These are phyloP conservation scores for Triticum turgidum DNA, from an alignment of 176 grass and related monocot genomes.

Conservation along the genomic window DNA sequence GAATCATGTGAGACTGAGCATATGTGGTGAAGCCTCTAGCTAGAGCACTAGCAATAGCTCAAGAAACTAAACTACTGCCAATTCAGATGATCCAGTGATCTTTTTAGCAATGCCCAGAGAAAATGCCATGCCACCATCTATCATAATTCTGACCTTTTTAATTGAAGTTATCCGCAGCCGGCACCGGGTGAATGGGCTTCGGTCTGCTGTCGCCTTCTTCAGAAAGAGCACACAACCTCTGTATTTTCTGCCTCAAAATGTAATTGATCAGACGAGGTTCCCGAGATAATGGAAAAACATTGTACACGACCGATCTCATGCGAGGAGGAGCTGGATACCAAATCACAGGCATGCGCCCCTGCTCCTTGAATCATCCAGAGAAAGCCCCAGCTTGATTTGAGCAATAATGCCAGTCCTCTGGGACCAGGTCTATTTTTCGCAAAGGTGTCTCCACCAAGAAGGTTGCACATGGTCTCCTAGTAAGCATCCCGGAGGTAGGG, in stretches of 20 bases:
- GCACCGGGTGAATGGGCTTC: not conserved
- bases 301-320: not conserved
- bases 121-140: not conserved
- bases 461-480: not conserved
- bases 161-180: not conserved
- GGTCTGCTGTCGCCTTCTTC: conserved; percentile 6
- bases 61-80: not conserved
- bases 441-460: not conserved
- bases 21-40: not conserved
- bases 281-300: not conserved
- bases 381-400: not conserved
- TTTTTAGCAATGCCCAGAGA: not conserved
- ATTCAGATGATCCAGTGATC: not conserved
- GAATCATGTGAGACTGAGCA: not conserved
- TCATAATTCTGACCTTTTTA: conserved; percentile 34
- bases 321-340: not conserved
- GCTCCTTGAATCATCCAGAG: not conserved
- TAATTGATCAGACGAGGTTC: not conserved
- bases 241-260: not conserved
- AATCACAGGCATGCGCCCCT: not conserved
- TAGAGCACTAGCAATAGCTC: not conserved
- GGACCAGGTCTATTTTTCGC: not conserved
- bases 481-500: not conserved
- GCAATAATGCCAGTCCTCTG: not conserved
- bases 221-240: not conserved